A percentile compares a stretch with the other conserved stretches of the same genome.
Conservation (phyloP, 225 moss, liverwort and hornwort species). For the Antitrichia curtipendula region DNA sequence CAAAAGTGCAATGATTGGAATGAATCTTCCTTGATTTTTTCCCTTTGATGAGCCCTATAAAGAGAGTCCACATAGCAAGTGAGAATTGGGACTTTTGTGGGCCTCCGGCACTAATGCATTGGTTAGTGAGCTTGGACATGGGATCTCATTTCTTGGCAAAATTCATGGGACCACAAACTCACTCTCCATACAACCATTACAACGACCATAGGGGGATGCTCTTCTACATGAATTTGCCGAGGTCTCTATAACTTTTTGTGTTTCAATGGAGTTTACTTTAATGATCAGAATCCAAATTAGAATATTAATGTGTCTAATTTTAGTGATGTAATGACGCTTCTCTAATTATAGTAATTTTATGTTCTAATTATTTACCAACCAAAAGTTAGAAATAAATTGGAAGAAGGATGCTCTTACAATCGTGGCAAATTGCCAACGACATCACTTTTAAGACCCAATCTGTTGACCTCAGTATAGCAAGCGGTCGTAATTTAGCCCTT, state of each 20-base stretch:
- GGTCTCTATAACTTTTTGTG: too few species aligned
- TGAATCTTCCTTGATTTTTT: too few species aligned
- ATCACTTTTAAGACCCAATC: neutral
- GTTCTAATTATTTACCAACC: neutral
- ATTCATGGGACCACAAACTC: fast-evolving
- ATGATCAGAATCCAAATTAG: neutral
- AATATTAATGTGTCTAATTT: fast-evolving
- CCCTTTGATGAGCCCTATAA: too few species aligned
- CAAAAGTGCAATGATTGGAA: too few species aligned
- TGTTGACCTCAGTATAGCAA: neutral
- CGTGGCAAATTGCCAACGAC: neutral
- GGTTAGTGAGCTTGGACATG: fast-evolving
- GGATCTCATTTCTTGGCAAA: too few species aligned
- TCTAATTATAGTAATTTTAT: neutral
- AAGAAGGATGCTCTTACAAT: neutral
- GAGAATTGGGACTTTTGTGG: too few species aligned
- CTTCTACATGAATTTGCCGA: too few species aligned
- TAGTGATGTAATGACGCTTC: neutral
- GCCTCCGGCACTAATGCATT: fast-evolving
- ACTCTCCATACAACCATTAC: too few species aligned
- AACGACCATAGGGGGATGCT: too few species aligned
- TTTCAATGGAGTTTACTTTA: too few species aligned
- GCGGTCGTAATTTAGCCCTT: neutral
- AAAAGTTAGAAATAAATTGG: neutral
- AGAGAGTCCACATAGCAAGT: fast-evolving